Conservation (phyloP, 441 rosid species). For the Erodium trifolium region DNA sequence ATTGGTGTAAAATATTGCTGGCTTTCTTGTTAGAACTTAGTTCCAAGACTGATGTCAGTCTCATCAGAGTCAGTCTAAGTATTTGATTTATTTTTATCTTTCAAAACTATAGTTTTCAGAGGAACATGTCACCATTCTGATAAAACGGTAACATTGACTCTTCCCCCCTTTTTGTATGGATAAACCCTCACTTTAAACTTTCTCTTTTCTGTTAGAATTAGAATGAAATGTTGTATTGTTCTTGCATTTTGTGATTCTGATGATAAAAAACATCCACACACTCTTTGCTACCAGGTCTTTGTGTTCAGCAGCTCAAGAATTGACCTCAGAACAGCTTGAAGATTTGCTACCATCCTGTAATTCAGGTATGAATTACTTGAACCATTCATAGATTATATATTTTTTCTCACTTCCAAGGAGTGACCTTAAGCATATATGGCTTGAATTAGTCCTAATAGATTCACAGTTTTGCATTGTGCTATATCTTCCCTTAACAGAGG, state of each 20-base stretch:
- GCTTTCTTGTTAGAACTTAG: neutral
- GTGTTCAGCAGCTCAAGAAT: constrained; percentile 51
- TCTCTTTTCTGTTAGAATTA: neutral
- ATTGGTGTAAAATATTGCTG: neutral
- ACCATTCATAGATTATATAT: neutral
- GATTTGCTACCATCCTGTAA: constrained; percentile 42
- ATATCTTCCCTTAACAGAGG: too few species aligned
- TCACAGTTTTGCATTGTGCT: too few species aligned
- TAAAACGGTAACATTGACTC: neutral
- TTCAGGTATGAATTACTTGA: constrained; percentile 39
- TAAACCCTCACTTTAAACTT: neutral
- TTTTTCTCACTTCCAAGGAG: neutral
- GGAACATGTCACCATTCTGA: neutral
- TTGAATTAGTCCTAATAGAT: too few species aligned
- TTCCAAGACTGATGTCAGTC: neutral
- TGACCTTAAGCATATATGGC: too few species aligned
- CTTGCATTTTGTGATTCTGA: neutral
- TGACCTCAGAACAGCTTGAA: constrained; percentile 50
- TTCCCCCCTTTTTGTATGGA: neutral
- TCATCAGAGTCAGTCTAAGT: neutral
- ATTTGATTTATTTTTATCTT: neutral
- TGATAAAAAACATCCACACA: constrained; percentile 4
- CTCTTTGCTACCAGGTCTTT: constrained; percentile 39
- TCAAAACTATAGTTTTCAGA: neutral
- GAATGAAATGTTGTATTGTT: too few species aligned